Evolutionary conservation across 768 basidiomycete genomes (phyloP), one percentile per base, ranked within the genome.

Genomic region (Pilatotrama ljubarskyi): DNA sequence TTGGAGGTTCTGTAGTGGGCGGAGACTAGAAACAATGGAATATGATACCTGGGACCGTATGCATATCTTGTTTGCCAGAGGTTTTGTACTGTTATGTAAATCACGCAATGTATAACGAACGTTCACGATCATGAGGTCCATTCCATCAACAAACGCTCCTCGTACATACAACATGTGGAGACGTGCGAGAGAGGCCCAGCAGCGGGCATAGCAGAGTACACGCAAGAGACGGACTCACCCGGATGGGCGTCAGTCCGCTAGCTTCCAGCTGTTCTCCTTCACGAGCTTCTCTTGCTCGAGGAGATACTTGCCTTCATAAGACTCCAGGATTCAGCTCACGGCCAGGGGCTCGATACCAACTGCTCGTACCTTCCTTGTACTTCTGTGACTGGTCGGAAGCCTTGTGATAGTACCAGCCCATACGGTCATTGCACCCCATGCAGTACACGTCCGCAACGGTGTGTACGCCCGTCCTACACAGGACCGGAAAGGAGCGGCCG

Each of bases 341-440:
- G n/a, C n/a, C n/a, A n/a, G n/a, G n/a, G n/a, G n/a, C n/a, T n/a
- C n/a, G 7, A 5, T 3, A 35, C 6, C 1, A 35, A 24, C 11
- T 11, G 4, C 5, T 9, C 80, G 38, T 35, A 84, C 91, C 87
- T 82, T 93, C 91, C 72, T 93, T 93, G 69, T 93, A 93, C 69
- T 88, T 91, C 81, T 93, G 91, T 2, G 83, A 79, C 38, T 77
- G 75, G 64, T 93, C 88, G 0, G 86, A 81, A 13, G 91, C 90
- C 68, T 87, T 88, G 71, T 90, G 84, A 65, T 93, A 93, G 68
- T 79, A 91, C 91, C 91, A 93, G 0, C 91, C 91, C 4, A 93
- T 58, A 36, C 88, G 80, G 15, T 89, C 89, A 57, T 87, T 85
- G 73, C 91, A 93, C 0, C 89, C 90, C 32, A 89, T 52, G 67